Evolutionary conservation across 208 protist species (phyloP), one percentile per base, ranked within the genome.

Genomic region (Porcisia hertigi): DNA sequence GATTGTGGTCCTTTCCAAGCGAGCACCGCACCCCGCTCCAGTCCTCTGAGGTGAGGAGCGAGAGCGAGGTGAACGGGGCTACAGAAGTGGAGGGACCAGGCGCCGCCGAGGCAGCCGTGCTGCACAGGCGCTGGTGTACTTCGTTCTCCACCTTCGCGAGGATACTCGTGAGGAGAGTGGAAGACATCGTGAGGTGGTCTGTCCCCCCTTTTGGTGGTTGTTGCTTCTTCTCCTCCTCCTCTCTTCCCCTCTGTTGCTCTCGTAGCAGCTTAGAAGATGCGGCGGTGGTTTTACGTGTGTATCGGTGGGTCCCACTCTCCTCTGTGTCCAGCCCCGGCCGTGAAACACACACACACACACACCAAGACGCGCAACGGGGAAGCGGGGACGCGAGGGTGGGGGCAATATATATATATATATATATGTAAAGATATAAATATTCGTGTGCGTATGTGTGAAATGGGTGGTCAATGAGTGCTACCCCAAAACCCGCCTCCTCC

Each of bases 21-120:
- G 86, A 80, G 16, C 73, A 66, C n/a, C 87, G 59, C 7, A 83
- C 76, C 2, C 73, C 57, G 20, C 72, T 60, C 83, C 80, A 84
- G 71, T 91, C 86, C 53, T 84, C 84, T 5, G 65, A 74, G 1
- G 67, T 85, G 20, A 91, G 81, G 2, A 80, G 71, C 7, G 77
- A 70, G 18, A 88, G 71, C n/a, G 62, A 52, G 52, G 41, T 53
- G 53, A 39, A 11, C 36, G 30, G 20, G 8, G 5, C 11, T 14
- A 20, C 8, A 7, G 2, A n/a, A 60, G 63, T 30, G 41, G 41
- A 67, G 39, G 63, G 63, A 67, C 63, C 63, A 11, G 36, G 63
- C 63, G 63, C 43, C 54, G 30, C 70, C 58, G 57, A 47, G 39
- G 73, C 41, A 64, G 49, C 41, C 62, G 63, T 16, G 11, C 11